Evolutionary conservation across 225 moss, liverwort and hornwort genomes (phyloP), one percentile per base, ranked within the genome.

Genomic region (Marchantia paleacea): DNA sequence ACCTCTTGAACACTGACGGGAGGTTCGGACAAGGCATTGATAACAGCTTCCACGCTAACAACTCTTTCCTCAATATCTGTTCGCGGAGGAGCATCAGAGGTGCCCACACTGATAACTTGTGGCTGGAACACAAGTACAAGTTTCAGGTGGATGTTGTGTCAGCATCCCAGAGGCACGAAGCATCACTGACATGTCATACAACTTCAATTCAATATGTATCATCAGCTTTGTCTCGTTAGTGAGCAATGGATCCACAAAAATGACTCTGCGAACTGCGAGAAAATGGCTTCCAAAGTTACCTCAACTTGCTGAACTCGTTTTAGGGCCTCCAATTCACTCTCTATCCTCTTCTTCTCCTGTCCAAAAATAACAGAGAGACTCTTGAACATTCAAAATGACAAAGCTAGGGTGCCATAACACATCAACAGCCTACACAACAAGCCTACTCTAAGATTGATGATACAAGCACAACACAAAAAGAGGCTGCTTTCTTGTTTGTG

Each of bases 341-440:
- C 65, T 66, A 85, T 88, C 78, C 87, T 87, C 82, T 89, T 92
- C 81, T 91, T 93, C 63, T 93, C 92, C 92, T 93, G 88, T 72
- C 19, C 39, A 73, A 71, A 22, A 29, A 31, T 15, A 16, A 11
- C 67, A 29, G 19, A 52, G 6, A 10, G 19, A 7, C 3, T 47
- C 26, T 6, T 12, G 69, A 69, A 67, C 19, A n/a, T 24, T 18
- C n/a, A 72, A 1, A 11, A 72, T 22, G 11, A 50, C 25, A 20
- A 71, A 20, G 49, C 70, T 49, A 20, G 68, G 26, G 28, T 8
- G 10, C n/a, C 16, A 24, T 22, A 66, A 14, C 11, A 29, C 66
- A 66, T 26, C 11, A 66, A 66, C 26, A 25, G 28, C 28, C 19
- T 8, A 14, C 1, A 66, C 63, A n/a, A 7, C 6, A 63, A 63